These are phyloP conservation scores for Rhizoclosmatium globosum DNA, from an alignment of 192 early-diverging fungal genomes.

Conservation along the genomic window DNA sequence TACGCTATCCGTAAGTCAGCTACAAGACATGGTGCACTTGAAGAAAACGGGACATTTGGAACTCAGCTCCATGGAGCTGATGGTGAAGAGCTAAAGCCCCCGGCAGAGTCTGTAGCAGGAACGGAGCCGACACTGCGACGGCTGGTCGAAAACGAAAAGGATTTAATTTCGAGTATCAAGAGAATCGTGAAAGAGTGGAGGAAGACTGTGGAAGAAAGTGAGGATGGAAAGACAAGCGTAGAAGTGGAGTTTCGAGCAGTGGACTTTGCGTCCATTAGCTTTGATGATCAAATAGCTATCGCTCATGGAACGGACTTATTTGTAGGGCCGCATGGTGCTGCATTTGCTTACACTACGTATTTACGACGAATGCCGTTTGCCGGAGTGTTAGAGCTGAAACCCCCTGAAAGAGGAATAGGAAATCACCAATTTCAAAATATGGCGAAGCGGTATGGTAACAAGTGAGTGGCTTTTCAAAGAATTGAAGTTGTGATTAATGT, in stretches of 20 bases:
- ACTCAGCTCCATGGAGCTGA: constrained; percentile 2
- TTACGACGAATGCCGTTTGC: constrained; percentile 22
- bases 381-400: constrained; percentile 36
- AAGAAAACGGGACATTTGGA: neutral
- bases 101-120: neutral
- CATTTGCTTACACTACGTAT: constrained; percentile 30
- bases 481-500: neutral
- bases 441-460: constrained; percentile 9
- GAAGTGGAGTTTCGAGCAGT: constrained; percentile 30
- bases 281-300: constrained; percentile 31
- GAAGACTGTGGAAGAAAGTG: neutral
- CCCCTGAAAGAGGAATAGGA: constrained; percentile 25
- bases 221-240: neutral
- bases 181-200: neutral
- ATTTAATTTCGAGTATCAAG: neutral
- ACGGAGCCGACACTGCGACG: neutral
- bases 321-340: constrained; percentile 39
- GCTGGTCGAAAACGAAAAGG: neutral
- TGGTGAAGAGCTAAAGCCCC: neutral
- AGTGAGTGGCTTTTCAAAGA: neutral
- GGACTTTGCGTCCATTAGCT: constrained; percentile 33
- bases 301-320: constrained; percentile 37
- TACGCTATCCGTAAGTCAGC: constrained; percentile 12
- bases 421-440: constrained; percentile 41
- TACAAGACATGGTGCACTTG: neutral